Conservation (phyloP, 2,329 filamentous ascomycete species). For the Leptodontidium sp. region DNA sequence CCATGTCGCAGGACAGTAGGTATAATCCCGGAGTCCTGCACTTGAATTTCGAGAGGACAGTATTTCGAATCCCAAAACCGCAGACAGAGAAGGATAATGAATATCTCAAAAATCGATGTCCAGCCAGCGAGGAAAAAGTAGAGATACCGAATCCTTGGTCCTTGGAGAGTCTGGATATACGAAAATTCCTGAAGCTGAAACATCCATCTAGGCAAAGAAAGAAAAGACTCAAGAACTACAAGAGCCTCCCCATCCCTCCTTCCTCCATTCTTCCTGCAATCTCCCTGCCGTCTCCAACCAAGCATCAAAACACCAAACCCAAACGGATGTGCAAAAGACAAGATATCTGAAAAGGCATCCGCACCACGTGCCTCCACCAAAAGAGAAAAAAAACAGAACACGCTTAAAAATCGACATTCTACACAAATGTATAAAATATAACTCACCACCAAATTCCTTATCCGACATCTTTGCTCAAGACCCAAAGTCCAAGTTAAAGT, state of each 20-base stretch:
- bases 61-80: no score
- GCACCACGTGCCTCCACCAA: conserved; percentile 3
- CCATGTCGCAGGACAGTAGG: no score
- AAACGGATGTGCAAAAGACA: not conserved
- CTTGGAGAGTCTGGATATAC: not conserved
- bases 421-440: not conserved
- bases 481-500: not conserved
- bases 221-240: conserved; percentile 9
- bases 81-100: no score
- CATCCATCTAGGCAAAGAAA: not conserved
- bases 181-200: not conserved
- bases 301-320: not conserved
- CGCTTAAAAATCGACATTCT: not conserved
- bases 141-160: not conserved
- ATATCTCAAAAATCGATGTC: no score
- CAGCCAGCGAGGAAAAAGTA: no score
- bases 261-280: not conserved
- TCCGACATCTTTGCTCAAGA: conserved; percentile 62
- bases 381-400: not conserved
- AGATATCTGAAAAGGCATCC: not conserved
- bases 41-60: no score
- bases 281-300: not conserved
- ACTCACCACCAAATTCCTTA: conserved; percentile 70
- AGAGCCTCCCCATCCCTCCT: not conserved
- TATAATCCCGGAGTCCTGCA: no score